Base-by-base conservation (phyloP, 2,329 filamentous ascomycete genomes). In the Plenodomus lindquistii region DNA sequence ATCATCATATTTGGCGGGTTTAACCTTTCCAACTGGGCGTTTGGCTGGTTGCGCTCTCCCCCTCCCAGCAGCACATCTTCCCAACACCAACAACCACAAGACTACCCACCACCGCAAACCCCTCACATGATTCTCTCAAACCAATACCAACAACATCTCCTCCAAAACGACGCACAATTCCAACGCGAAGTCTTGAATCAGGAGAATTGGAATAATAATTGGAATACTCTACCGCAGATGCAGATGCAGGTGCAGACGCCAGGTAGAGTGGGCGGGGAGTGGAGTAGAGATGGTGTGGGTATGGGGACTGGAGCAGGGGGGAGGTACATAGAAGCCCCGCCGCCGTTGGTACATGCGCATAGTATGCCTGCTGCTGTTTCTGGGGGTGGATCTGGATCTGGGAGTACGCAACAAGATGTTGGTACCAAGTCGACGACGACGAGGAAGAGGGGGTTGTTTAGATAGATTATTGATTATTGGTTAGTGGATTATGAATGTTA, bases 21-120 rank as follows among this genome's bases (percentile, higher is more conserved):
- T 42, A 77, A 79, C 37, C 73, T 82, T 50, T 81, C 80, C 46
- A 86, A 86, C 65, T 77, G 82, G 67, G 82, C 82, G 2, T 85
- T 85, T 65, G 77, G 78, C 48, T 31, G 27, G 27, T 11, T 31
- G 27, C 27, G 27, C 27, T 8, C 76, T 81, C 42, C 78, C 84
- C 58, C 73, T 79, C 54, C 54, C 60, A 22, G 42, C 55, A 10
- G 57, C 62, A 27, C 45, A 49, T 1, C 57, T 56, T 8, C 48
- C 51, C 19, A 40, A 29, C 50, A 18, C 44, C 48, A 55, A 57
- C 20, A 44, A 18, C 41, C 21, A 27, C 24, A 31, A 27, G 41
- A 46, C 24, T 42, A 36, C 15, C 37, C 20, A 44, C 53, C 65
- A 46, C 49, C 48, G 42, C 65, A 66, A 35, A 72, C 69, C 0